Percentiles rank a stretch among this genome's conserved stretches.
These are phyloP conservation scores for Rhodamnia argentea DNA, from an alignment of 345 rosid genomes.

Conservation along the genomic window DNA sequence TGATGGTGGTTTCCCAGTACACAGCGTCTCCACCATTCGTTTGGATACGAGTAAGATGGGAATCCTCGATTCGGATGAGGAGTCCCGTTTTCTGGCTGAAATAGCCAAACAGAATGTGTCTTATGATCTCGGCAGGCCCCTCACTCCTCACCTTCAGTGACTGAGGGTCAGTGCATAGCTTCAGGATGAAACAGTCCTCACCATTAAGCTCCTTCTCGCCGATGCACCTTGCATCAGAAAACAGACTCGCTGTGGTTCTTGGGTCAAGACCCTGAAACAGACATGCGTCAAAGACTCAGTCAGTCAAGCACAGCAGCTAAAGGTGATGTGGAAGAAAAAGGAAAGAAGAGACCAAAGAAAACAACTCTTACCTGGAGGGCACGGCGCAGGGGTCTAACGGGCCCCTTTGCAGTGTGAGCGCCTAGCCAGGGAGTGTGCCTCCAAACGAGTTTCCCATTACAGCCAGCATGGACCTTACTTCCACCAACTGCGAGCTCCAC, in stretches of 20 bases:
- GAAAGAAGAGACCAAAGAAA: background rate
- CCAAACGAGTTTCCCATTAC: conserved; percentile 40
- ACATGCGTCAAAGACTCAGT: background rate
- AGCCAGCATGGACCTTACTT: conserved; percentile 35
- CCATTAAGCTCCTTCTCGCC: conserved; percentile 22
- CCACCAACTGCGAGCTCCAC: conserved; percentile 36
- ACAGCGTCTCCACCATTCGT: conserved; percentile 8
- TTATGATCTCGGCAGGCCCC: conserved; percentile 18
- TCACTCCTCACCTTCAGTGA: conserved; percentile 21
- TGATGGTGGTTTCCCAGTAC: conserved; percentile 39
- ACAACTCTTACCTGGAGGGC: conserved; percentile 27
- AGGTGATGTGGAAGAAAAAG: background rate
- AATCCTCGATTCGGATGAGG: conserved; percentile 37
- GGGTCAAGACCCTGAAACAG: conserved; percentile 27
- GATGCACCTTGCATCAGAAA: conserved; percentile 16
- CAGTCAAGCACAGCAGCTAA: background rate
- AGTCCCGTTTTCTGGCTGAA: conserved; percentile 33
- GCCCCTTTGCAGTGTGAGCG: conserved; percentile 23
- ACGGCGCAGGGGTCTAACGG: conserved; percentile 35
- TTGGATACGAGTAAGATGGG: conserved; percentile 43
- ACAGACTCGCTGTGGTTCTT: conserved; percentile 21
- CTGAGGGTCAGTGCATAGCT: conserved; percentile 17
- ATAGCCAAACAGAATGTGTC: conserved; percentile 23
- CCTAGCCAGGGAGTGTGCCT: conserved; percentile 48
- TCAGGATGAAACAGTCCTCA: conserved; percentile 26